A percentile compares a stretch with the other conserved stretches of the same genome.
phyloP scores from a whole-genome alignment of 2,329 filamentous ascomycete genomes.

The Xylaria sp. region DNA sequence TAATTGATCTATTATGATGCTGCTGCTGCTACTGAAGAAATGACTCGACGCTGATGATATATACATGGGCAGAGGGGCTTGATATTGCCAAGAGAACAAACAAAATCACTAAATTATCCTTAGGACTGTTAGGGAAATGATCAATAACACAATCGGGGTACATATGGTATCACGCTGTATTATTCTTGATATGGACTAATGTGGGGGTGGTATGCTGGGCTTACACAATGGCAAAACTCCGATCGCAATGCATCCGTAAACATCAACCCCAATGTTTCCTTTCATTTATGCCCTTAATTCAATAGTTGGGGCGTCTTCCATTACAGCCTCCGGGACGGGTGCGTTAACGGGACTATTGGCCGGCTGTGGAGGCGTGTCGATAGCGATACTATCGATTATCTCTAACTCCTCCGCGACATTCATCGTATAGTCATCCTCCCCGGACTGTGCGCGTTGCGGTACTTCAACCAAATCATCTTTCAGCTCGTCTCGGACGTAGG shows the following conservation, averaged over 20 bases:
- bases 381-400: constrained; percentile 39
- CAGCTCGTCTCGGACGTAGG: constrained; percentile 75
- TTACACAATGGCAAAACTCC: constrained; percentile 7
- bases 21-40: too few species aligned
- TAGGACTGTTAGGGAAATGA: neutral
- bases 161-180: neutral
- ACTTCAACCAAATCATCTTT: constrained; percentile 60
- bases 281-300: constrained; percentile 7
- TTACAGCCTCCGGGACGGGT: constrained; percentile 4
- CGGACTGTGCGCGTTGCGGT: constrained; percentile 44
- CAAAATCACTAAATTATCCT: too few species aligned
- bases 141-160: neutral
- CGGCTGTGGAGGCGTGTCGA: constrained; percentile 25
- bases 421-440: neutral
- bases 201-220: neutral
- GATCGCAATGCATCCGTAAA: constrained; percentile 14
- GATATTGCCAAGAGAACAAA: too few species aligned
- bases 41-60: too few species aligned
- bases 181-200: neutral
- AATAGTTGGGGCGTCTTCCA: constrained; percentile 11
- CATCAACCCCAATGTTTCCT: neutral
- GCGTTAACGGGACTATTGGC: constrained; percentile 20
- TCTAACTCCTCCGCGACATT: constrained; percentile 33
- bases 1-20: too few species aligned
- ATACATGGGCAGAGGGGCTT: too few species aligned